Conservation (phyloP, 2,329 filamentous ascomycete species). For the Oidium heveae region DNA sequence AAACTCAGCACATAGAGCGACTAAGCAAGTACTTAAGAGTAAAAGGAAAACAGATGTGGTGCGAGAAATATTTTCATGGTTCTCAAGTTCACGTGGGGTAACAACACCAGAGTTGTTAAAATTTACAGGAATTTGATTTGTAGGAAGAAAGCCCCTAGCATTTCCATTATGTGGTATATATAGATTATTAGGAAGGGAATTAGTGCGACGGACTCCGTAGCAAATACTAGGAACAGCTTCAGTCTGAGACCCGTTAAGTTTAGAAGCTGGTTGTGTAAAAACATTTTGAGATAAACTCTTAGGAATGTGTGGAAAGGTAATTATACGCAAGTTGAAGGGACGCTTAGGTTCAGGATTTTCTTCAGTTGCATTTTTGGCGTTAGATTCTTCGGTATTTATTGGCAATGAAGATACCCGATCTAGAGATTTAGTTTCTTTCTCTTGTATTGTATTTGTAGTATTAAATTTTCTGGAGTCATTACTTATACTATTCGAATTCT, state of each 20-base stretch:
- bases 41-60: conserved; percentile 33
- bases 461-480: too few relatives aligned
- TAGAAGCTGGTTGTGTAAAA: conserved; percentile 24
- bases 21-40: conserved; percentile 35
- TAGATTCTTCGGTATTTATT: too few relatives aligned
- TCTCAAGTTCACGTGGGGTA: conserved; percentile 8
- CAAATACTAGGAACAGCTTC: conserved; percentile 30
- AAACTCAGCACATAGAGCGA: conserved; percentile 44
- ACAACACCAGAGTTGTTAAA: conserved; percentile 8
- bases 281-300: conserved; percentile 48
- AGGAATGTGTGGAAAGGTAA: conserved; percentile 30
- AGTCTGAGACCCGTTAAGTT: conserved; percentile 6
- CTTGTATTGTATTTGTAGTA: too few relatives aligned
- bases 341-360: conserved; percentile 12
- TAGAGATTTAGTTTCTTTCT: too few relatives aligned
- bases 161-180: conserved; percentile 15
- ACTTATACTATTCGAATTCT: too few relatives aligned
- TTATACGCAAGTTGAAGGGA: conserved; percentile 28
- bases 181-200: conserved; percentile 46
- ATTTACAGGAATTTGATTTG: conserved; percentile 3
- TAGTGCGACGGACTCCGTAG: conserved; percentile 45
- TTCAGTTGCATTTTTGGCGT: background rate
- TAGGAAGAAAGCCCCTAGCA: conserved; percentile 1
- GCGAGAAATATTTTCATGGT: conserved; percentile 26
- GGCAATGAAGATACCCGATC: too few relatives aligned